Percentiles rank a stretch among this genome's conserved stretches.
These are phyloP conservation scores for Athelia sp. DNA, from an alignment of 1,284 basidiomycete species.

Conservation along the genomic window DNA sequence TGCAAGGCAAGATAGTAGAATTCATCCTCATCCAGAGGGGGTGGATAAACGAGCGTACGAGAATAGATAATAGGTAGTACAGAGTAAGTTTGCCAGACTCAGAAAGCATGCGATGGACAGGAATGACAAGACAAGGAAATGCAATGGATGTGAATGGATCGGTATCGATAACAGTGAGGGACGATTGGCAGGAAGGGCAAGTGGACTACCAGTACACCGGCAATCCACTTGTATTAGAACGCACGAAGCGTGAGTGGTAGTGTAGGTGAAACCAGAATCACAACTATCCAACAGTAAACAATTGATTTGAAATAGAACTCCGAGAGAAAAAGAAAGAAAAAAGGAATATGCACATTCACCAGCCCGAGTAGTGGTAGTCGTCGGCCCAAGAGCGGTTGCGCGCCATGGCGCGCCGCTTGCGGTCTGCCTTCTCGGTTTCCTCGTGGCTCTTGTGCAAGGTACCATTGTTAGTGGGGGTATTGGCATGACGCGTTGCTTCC, in stretches of 20 bases:
- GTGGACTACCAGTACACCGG: background rate
- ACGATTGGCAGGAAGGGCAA: background rate
- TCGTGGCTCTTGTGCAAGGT: conserved; percentile 3
- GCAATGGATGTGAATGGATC: background rate
- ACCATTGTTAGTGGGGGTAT: too few species aligned
- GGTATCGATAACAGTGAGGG: background rate
- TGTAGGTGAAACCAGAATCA: background rate
- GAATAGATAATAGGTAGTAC: conserved; percentile 1
- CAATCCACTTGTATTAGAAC: background rate
- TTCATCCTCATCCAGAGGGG: too few species aligned
- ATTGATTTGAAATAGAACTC: background rate
- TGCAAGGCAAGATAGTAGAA: too few species aligned
- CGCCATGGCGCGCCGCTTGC: conserved; percentile 39
- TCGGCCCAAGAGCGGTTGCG: conserved; percentile 67
- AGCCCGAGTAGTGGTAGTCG: conserved; percentile 62
- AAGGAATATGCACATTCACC: conserved; percentile 35
- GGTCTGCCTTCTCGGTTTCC: conserved; percentile 30
- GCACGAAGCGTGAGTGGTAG: background rate
- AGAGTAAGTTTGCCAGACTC: background rate
- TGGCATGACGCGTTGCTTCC: too few species aligned
- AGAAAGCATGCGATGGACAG: background rate
- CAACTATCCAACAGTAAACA: background rate
- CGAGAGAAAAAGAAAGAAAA: background rate
- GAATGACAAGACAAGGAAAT: background rate
- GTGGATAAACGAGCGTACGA: background rate